Evolutionary conservation across 495 filamentous ascomycete species (phyloP).

Genomic region (Penicillium fimorum): DNA sequence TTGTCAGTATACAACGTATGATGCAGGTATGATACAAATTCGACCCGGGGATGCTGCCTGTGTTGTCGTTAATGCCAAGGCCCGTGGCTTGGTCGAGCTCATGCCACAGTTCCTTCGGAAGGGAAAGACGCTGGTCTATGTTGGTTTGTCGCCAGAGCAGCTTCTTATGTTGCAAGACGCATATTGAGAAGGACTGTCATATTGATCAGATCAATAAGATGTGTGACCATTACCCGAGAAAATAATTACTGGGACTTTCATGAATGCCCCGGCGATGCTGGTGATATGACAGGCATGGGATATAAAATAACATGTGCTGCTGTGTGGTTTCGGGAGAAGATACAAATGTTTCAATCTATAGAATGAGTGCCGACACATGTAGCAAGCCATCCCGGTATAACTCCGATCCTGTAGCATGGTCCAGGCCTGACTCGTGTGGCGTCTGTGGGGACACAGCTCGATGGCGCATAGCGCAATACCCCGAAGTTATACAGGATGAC

Average conservation of each 20-base stretch:
- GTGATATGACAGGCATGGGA: too few species aligned
- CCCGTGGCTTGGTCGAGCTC: conserved; percentile 4
- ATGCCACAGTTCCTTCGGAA: conserved; percentile 16
- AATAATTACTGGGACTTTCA: neutral
- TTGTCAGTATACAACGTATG: neutral
- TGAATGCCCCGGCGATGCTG: too few species aligned
- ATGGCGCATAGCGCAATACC: neutral
- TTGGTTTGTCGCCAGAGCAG: conserved; percentile 8
- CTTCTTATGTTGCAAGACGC: conserved; percentile 6
- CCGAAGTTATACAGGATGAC: neutral
- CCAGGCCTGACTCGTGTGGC: neutral
- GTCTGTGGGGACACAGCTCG: neutral
- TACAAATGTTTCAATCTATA: too few species aligned
- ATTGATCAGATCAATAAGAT: conserved; percentile 17
- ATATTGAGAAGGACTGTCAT: conserved; percentile 18
- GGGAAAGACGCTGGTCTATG: conserved; percentile 14
- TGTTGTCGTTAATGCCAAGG: conserved; percentile 14
- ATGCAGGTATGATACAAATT: conserved; percentile 5
- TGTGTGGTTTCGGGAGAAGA: too few species aligned
- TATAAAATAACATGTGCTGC: too few species aligned
- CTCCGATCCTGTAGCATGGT: too few species aligned
- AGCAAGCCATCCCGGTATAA: too few species aligned
- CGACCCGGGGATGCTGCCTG: conserved; percentile 7
- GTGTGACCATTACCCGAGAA: conserved; percentile 17
- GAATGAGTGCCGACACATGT: too few species aligned